Evolutionary conservation across 2,329 filamentous ascomycete genomes (phyloP).

Genomic region (Nothophoma quercina): DNA sequence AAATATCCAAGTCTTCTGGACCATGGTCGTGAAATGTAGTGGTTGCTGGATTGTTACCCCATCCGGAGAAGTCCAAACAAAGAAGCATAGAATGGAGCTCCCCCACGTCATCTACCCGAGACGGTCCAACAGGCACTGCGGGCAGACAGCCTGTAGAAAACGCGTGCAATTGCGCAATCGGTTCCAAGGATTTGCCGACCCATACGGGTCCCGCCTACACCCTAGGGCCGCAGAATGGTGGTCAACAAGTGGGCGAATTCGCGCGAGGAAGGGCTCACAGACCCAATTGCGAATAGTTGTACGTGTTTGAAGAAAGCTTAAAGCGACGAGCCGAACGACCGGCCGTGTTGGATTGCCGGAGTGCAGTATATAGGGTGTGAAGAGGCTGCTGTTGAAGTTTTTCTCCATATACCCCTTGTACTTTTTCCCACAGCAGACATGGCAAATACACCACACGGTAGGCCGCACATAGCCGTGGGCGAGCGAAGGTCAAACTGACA

Average conservation of each 20-base stretch:
- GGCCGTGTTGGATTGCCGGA: slow-evolving; percentile 10
- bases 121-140: slow-evolving; percentile 1
- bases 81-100: not conserved
- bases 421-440: slow-evolving; percentile 41
- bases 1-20: slow-evolving; percentile 1
- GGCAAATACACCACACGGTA: slow-evolving; percentile 60
- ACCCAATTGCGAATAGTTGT: slow-evolving; percentile 13
- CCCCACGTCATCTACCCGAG: slow-evolving; percentile 13
- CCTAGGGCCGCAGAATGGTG: slow-evolving; percentile 28
- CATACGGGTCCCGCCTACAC: slow-evolving; percentile 32
- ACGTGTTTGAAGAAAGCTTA: slow-evolving; percentile 3
- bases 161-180: slow-evolving; percentile 51
- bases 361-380: slow-evolving; percentile 11
- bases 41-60: slow-evolving; percentile 5
- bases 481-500: slow-evolving; percentile 5
- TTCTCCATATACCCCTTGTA: slow-evolving; percentile 11
- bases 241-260: slow-evolving; percentile 19
- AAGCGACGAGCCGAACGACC: slow-evolving; percentile 20
- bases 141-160: slow-evolving; percentile 27
- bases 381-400: slow-evolving; percentile 11
- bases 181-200: slow-evolving; percentile 43
- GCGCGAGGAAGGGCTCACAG: slow-evolving; percentile 4
- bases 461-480: slow-evolving; percentile 3
- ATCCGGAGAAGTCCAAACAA: slow-evolving; percentile 12
- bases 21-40: not conserved